phyloP scores from a whole-genome alignment of 2,329 filamentous ascomycete species.

The Fusarium sp. region DNA sequence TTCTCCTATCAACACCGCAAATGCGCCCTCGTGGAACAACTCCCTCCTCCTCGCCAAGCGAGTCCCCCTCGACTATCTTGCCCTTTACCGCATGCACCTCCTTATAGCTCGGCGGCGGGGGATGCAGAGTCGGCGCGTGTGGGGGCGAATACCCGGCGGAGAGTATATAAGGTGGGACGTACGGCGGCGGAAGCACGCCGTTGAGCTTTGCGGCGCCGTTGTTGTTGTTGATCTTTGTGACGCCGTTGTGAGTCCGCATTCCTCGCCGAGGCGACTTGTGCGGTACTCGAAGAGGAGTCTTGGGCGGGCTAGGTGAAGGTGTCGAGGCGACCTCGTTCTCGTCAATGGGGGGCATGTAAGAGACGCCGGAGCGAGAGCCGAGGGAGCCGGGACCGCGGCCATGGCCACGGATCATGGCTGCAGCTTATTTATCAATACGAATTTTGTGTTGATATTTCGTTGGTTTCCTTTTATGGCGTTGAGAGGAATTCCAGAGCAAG shows the following conservation, averaged over 20 bases:
- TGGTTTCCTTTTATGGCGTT: background rate
- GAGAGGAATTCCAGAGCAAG: background rate
- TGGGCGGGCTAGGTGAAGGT: constrained; percentile 33
- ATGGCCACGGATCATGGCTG: constrained; percentile 36
- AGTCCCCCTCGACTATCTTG: constrained; percentile 26
- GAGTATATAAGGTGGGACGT: constrained; percentile 34
- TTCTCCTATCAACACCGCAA: constrained; percentile 19
- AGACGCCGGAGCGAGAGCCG: constrained; percentile 43
- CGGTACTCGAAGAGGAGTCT: constrained; percentile 45
- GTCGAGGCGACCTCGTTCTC: constrained; percentile 49
- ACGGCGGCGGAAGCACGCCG: constrained; percentile 41
- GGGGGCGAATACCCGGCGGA: background rate
- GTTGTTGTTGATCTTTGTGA: constrained; percentile 8
- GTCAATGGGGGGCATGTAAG: constrained; percentile 53
- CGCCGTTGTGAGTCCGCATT: background rate
- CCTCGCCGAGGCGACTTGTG: constrained; percentile 42
- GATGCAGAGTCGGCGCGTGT: constrained; percentile 23
- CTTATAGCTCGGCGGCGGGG: constrained; percentile 37
- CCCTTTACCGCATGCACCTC: constrained; percentile 23
- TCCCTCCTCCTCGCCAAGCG: constrained; percentile 17
- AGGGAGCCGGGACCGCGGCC: constrained; percentile 22
- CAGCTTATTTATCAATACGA: background rate
- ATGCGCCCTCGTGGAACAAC: constrained; percentile 10
- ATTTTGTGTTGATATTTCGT: background rate
- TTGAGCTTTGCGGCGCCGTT: background rate